Base-by-base conservation (phyloP, 2,329 filamentous ascomycete genomes). In the Fusarium circinatum region DNA sequence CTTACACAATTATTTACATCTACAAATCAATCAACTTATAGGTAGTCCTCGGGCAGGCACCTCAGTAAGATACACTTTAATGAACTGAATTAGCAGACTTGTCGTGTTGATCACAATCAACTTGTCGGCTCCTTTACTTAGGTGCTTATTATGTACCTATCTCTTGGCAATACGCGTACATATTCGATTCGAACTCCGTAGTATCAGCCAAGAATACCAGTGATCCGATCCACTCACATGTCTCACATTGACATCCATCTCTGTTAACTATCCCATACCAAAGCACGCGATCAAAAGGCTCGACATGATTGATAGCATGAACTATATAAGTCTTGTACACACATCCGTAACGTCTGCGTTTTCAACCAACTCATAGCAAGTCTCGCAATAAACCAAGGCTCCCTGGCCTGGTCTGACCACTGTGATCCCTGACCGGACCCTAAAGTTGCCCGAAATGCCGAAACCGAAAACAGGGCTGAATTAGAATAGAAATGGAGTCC, bases 391-490 rank as follows among this genome's bases (percentile, higher is more conserved):
- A n/a, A 51, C 28, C 28, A 28, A 58, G 34, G 17, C 22, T 39
- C 48, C 38, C 24, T 26, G 26, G 8, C 45, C 26, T 34, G n/a
- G 18, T 55, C 51, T 42, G 51, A 55, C 51, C 51, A 41, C 36
- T 14, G 34, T 51, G 22, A 47, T 55, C 70, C 70, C 60, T 70
- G 22, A 48, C 52, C 63, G 71, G 71, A 38, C 51, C 42, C 39
- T 36, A 49, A 68, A 59, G 56, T 62, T 49, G 64, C 59, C 71
- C 71, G 68, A 68, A 58, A 39, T 68, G 34, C 71, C 71, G 71
- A 74, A 69, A 60, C 71, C 71, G 74, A 71, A 71, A 64, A 71
- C 63, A 72, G 59, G 70, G 58, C 63, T 68, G 71, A 56, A 60
- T 60, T 47, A 52, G 42, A 75, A 65, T 61, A 65, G 51, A 75